phyloP scores from a whole-genome alignment of 768 basidiomycete species.

The Mycena latifolia region DNA sequence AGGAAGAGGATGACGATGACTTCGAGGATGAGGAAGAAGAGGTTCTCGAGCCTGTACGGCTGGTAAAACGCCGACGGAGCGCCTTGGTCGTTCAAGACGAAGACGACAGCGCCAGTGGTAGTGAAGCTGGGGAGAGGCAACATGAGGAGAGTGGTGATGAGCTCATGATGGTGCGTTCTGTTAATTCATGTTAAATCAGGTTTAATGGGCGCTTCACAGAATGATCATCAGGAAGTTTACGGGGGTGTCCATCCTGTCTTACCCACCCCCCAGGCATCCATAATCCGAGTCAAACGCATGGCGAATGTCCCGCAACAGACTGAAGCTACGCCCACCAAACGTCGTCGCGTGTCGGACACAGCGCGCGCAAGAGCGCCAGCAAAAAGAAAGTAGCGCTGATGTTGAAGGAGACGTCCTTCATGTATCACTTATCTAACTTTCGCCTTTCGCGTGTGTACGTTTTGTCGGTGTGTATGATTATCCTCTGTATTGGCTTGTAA shows the following conservation, averaged over 20 bases:
- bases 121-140: conserved; percentile 12
- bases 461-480: background rate
- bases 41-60: conserved; percentile 16
- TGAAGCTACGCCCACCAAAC: conserved; percentile 32
- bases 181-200: background rate
- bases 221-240: conserved; percentile 29
- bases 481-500: background rate
- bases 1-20: conserved; percentile 25
- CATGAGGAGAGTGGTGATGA: conserved; percentile 37
- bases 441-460: conserved; percentile 12
- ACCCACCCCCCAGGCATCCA: conserved; percentile 21
- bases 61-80: conserved; percentile 33
- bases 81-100: conserved; percentile 32
- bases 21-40: conserved; percentile 26
- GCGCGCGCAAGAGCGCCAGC: conserved; percentile 25
- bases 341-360: conserved; percentile 32
- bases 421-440: conserved; percentile 23
- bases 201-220: background rate
- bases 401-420: no score
- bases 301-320: conserved; percentile 16
- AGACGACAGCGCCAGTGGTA: conserved; percentile 26
- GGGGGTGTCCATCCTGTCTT: conserved; percentile 30
- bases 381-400: conserved; percentile 25
- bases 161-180: conserved; percentile 32
- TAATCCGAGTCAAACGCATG: conserved; percentile 23